Evolutionary conservation across 352 stramenopile genomes (phyloP).

Genomic region (Phytophthora ramorum): DNA sequence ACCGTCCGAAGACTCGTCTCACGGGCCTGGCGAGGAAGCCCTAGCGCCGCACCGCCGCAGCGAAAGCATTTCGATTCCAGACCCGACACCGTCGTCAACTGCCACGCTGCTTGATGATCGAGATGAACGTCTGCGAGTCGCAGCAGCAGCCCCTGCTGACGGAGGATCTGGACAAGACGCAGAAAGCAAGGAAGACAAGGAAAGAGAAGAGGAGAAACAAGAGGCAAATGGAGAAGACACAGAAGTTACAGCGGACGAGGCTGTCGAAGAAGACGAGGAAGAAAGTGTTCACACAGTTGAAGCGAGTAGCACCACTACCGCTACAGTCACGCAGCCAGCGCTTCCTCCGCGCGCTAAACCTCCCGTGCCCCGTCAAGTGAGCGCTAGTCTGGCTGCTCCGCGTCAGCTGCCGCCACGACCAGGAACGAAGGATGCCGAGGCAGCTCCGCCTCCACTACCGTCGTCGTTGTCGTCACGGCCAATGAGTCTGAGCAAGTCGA

Average conservation of each 20-base stretch:
- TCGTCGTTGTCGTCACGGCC: slow-evolving; percentile 68
- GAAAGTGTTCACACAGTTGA: neutral
- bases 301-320: neutral
- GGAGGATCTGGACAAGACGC: neutral
- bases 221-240: slow-evolving; percentile 2
- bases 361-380: slow-evolving; percentile 26
- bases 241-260: slow-evolving; percentile 12
- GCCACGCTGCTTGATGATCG: slow-evolving; percentile 33
- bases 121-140: slow-evolving; percentile 12
- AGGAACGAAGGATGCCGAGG: slow-evolving; percentile 24
- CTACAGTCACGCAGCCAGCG: slow-evolving; percentile 4
- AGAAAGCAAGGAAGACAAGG: slow-evolving; percentile 12
- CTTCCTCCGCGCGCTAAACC: slow-evolving; percentile 27
- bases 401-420: slow-evolving; percentile 28
- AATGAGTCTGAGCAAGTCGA: slow-evolving; percentile 87
- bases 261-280: slow-evolving; percentile 12
- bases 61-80: slow-evolving; percentile 68
- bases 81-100: slow-evolving; percentile 36
- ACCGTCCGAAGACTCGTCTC: slow-evolving; percentile 13
- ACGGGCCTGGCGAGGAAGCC: slow-evolving; percentile 11
- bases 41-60: slow-evolving; percentile 36
- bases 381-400: slow-evolving; percentile 30
- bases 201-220: slow-evolving; percentile 11
- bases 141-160: slow-evolving; percentile 2
- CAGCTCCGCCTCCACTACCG: slow-evolving; percentile 48